Conservation (phyloP, 129 eudicot genomes). For the Centrapalus pauciflorus region DNA sequence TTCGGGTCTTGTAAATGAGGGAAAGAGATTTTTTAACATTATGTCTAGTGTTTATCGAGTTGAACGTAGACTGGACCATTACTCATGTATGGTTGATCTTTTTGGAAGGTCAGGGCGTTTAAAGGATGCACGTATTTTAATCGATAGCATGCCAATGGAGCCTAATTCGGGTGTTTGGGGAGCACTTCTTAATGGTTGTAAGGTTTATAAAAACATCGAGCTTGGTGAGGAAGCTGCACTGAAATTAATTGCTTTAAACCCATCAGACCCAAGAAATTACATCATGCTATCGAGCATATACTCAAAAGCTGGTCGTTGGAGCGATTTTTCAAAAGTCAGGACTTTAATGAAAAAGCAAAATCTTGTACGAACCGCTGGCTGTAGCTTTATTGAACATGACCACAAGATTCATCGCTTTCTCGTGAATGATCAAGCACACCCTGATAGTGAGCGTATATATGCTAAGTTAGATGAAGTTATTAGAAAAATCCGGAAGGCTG, state of each 20-base stretch:
- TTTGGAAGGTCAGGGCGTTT: conserved; percentile 41
- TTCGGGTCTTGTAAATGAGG: conserved; percentile 50
- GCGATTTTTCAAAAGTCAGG: conserved; percentile 38
- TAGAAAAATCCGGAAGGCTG: conserved; percentile 27
- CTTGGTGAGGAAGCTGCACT: conserved; percentile 46
- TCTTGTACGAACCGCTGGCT: conserved; percentile 34
- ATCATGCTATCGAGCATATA: conserved; percentile 46
- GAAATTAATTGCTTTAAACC: conserved; percentile 31
- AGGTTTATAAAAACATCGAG: conserved; percentile 34
- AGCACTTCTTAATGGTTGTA: conserved; percentile 50
- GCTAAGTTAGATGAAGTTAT: conserved; percentile 29
- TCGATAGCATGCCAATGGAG: conserved; percentile 53
- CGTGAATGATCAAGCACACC: conserved; percentile 39
- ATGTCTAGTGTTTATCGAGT: conserved; percentile 34
- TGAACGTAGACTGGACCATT: conserved; percentile 46
- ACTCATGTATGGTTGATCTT: conserved; percentile 57
- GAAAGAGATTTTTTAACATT: conserved; percentile 28
- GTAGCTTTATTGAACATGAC: conserved; percentile 38
- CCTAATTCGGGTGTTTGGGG: conserved; percentile 59
- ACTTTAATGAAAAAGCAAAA: conserved; percentile 33
- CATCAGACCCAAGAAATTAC: conserved; percentile 43
- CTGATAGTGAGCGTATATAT: conserved; percentile 20
- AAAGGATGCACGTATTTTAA: conserved; percentile 29
- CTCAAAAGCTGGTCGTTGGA: conserved; percentile 48
- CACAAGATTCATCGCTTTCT: conserved; percentile 34